Conservation (phyloP, 805 yeast genomes). For the Teunomyces atbi region DNA sequence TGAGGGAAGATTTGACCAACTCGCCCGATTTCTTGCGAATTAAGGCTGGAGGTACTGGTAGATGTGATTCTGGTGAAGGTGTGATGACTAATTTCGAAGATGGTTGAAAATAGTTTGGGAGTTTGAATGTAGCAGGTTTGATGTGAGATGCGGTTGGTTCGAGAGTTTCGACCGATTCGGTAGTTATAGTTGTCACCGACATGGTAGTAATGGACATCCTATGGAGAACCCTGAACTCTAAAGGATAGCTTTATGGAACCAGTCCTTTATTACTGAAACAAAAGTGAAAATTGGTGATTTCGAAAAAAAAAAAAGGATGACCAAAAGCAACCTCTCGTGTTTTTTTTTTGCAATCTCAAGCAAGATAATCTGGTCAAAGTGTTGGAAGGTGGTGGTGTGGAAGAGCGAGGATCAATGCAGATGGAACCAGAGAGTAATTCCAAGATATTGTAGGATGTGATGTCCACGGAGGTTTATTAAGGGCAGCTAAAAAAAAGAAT, state of each 20-base stretch:
- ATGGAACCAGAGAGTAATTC: background rate
- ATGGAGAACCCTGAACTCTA: background rate
- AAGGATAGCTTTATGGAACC: background rate
- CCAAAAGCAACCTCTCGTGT: background rate
- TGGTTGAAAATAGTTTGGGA: constrained; percentile 8
- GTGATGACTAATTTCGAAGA: background rate
- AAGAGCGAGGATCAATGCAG: background rate
- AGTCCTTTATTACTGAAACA: background rate
- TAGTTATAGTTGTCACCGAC: background rate
- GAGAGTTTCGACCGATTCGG: constrained; percentile 13
- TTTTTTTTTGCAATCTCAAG: background rate
- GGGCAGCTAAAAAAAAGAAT: background rate
- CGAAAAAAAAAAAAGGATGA: background rate
- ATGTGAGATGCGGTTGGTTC: constrained; percentile 3
- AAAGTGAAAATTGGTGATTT: background rate
- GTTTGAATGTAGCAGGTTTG: constrained; percentile 11
- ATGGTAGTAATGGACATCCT: background rate
- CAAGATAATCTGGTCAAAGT: background rate
- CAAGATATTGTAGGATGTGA: background rate
- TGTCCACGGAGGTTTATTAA: background rate
- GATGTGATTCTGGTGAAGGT: background rate
- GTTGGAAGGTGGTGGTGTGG: background rate
- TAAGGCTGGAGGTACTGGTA: constrained; percentile 6
- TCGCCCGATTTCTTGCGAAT: constrained; percentile 20
- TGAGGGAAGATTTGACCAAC: constrained; percentile 24